Evolutionary conservation across 805 yeast species (phyloP).

Genomic region (Cephaloascus fragrans): DNA sequence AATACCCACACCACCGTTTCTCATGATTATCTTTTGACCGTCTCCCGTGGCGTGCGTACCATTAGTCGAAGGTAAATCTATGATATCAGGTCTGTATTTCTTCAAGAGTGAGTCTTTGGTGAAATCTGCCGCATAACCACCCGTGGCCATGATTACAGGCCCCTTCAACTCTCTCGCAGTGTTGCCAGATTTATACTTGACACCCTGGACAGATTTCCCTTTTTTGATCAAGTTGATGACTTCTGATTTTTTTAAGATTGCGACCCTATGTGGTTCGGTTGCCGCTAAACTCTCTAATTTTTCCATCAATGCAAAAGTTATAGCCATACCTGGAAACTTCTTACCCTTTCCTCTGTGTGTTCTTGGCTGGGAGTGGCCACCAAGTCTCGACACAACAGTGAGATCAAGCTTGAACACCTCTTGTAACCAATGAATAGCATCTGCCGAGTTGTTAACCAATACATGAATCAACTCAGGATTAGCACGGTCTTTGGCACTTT

Average conservation of each 20-base stretch:
- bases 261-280: slow-evolving; percentile 30
- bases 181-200: slow-evolving; percentile 17
- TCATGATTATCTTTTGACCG: slow-evolving; percentile 46
- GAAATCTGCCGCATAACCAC: slow-evolving; percentile 62
- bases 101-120: slow-evolving; percentile 40
- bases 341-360: slow-evolving; percentile 73
- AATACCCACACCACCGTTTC: slow-evolving; percentile 42
- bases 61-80: slow-evolving; percentile 48
- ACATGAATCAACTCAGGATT: slow-evolving; percentile 48
- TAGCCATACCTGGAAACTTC: slow-evolving; percentile 58
- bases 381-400: slow-evolving; percentile 62
- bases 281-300: slow-evolving; percentile 35
- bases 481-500: slow-evolving; percentile 56
- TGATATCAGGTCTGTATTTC: slow-evolving; percentile 50
- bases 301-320: slow-evolving; percentile 44
- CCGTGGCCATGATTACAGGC: slow-evolving; percentile 54
- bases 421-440: slow-evolving; percentile 69
- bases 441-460: slow-evolving; percentile 50
- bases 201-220: slow-evolving; percentile 16
- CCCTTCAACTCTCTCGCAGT: slow-evolving; percentile 23
- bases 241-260: slow-evolving; percentile 26
- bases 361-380: slow-evolving; percentile 75
- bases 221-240: slow-evolving; percentile 33
- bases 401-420: slow-evolving; percentile 51
- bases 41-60: slow-evolving; percentile 57